phyloP scores from a whole-genome alignment of 192 early-diverging fungal genomes.

The Backusella parvicylindrica region DNA sequence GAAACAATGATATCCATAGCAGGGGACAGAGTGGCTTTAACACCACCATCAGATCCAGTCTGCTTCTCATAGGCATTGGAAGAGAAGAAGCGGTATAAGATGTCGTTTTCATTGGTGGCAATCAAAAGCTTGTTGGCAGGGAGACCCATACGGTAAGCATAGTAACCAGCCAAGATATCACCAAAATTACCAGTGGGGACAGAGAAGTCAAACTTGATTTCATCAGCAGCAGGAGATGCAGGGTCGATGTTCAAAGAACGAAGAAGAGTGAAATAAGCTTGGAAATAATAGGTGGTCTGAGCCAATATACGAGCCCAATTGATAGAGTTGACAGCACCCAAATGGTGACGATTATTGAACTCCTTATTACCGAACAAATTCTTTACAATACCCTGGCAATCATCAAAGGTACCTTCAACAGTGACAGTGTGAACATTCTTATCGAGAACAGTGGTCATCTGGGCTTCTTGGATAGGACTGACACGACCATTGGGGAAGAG shows the following conservation, averaged over 20 bases:
- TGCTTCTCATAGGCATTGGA: slow-evolving; percentile 83
- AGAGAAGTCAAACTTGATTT: slow-evolving; percentile 62
- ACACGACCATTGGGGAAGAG: slow-evolving; percentile 88
- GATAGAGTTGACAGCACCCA: slow-evolving; percentile 98
- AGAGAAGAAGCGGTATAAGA: slow-evolving; percentile 90
- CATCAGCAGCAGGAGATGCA: slow-evolving; percentile 37
- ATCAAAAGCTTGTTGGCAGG: slow-evolving; percentile 78
- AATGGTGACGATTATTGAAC: slow-evolving; percentile 72
- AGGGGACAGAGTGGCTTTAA: slow-evolving; percentile 80
- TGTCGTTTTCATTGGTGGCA: slow-evolving; percentile 99
- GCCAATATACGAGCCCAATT: slow-evolving; percentile 98
- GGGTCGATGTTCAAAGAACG: slow-evolving; percentile 45
- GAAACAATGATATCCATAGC: slow-evolving; percentile 98
- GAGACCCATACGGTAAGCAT: slow-evolving; percentile 87
- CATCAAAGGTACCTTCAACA: slow-evolving; percentile 95
- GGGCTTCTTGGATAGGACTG: slow-evolving; percentile 93
- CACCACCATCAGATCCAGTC: slow-evolving; percentile 45
- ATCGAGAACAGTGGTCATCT: slow-evolving; percentile 97
- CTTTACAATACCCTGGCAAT: slow-evolving; percentile 97
- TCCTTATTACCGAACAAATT: slow-evolving; percentile 73
- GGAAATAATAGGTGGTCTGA: slow-evolving; percentile 95
- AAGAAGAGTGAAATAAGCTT: slow-evolving; percentile 76
- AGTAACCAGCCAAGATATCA: slow-evolving; percentile 89
- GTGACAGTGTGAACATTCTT: slow-evolving; percentile 91
- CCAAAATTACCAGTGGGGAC: slow-evolving; percentile 99